Evolutionary conservation across 176 grass and related monocot genomes (phyloP).

Genomic region (Hyparrhenia diplandra): DNA sequence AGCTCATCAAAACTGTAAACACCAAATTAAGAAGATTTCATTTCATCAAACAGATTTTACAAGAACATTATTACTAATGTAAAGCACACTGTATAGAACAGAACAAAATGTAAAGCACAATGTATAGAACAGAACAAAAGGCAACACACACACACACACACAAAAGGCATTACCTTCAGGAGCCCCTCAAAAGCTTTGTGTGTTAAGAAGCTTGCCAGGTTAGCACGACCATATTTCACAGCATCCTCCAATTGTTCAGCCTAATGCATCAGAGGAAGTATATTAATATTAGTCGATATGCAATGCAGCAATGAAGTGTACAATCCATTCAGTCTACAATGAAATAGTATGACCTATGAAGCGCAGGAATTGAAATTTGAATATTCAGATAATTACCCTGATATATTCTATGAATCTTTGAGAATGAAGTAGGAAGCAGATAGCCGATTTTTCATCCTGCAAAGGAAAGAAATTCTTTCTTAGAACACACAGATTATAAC

Average conservation of each 20-base stretch:
- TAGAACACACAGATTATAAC: conserved; percentile 4
- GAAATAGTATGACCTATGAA: background rate
- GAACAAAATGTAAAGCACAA: background rate
- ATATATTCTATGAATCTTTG: conserved; percentile 96
- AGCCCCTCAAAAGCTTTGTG: conserved; percentile 68
- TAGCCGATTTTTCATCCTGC: conserved; percentile 82
- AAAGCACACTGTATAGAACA: too few relatives aligned
- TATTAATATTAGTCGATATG: background rate
- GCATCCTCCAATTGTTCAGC: conserved; percentile 68
- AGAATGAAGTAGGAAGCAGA: conserved; percentile 97
- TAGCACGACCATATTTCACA: conserved; percentile 65
- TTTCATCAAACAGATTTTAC: background rate
- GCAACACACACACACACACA: too few relatives aligned
- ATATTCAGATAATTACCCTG: conserved; percentile 55
- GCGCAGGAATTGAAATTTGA: too few relatives aligned
- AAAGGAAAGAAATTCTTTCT: conserved; percentile 24
- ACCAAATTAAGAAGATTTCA: conserved; percentile 17
- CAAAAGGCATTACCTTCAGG: conserved; percentile 57
- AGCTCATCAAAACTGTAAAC: background rate
- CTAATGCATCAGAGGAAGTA: conserved; percentile 35
- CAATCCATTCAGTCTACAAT: background rate
- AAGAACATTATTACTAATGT: background rate
- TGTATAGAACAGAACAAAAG: conserved; percentile 9
- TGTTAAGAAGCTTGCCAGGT: conserved; percentile 64
- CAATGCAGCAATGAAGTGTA: background rate